Evolutionary conservation across 345 rosid genomes (phyloP).

Genomic region (Boechera stricta): DNA sequence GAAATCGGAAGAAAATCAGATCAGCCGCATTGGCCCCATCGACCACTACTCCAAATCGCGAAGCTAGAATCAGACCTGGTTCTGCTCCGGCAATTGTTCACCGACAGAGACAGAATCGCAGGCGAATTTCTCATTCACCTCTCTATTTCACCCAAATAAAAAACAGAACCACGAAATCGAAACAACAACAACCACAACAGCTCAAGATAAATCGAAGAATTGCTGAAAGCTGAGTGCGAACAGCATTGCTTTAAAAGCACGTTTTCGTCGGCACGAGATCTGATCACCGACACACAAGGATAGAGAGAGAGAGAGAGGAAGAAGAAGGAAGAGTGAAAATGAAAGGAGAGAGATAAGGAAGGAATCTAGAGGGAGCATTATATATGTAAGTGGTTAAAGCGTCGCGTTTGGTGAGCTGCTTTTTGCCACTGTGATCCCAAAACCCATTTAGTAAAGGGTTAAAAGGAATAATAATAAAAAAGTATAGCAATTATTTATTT

Average conservation of each 20-base stretch:
- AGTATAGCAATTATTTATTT: no score
- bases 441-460: neutral
- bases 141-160: neutral
- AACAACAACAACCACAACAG: constrained; percentile 11
- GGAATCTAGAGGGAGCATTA: constrained; percentile 43
- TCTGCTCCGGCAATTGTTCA: constrained; percentile 54
- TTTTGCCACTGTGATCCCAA: constrained; percentile 7
- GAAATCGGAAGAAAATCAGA: constrained; percentile 1
- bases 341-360: constrained; percentile 44
- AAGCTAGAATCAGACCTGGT: constrained; percentile 59
- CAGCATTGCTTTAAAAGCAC: constrained; percentile 37
- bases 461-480: neutral
- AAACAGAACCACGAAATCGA: constrained; percentile 1
- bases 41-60: constrained; percentile 66
- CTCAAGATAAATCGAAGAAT: constrained; percentile 33
- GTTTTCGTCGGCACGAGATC: constrained; percentile 51
- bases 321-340: constrained; percentile 31
- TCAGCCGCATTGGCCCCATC: constrained; percentile 92
- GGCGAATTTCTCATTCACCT: constrained; percentile 61
- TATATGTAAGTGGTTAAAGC: constrained; percentile 11
- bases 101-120: constrained; percentile 47
- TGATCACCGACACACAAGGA: constrained; percentile 62
- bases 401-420: constrained; percentile 42
- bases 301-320: neutral
- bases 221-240: constrained; percentile 42